A percentile compares a stretch with the other conserved stretches of the same genome.
Evolutionary conservation across 225 moss, liverwort and hornwort species (phyloP).

Genomic region (Sphagnum contortum): DNA sequence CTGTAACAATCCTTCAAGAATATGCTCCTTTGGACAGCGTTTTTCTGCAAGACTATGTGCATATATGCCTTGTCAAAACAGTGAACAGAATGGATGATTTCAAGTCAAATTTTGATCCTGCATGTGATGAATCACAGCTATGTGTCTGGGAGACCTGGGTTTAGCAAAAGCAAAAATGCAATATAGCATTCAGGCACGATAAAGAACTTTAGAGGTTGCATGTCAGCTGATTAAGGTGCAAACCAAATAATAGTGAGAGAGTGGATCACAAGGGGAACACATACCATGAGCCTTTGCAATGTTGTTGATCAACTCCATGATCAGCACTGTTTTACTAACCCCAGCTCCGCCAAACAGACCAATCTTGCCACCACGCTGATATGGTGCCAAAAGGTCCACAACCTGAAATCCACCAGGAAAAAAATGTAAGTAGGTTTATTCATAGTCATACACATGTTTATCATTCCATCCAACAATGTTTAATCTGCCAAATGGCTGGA

Average conservation of each 20-base stretch:
- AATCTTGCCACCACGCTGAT: slow-evolving; percentile 59
- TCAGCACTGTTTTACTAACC: slow-evolving; percentile 55
- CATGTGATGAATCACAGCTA: too few species aligned
- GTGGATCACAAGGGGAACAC: background rate
- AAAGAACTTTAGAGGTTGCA: background rate
- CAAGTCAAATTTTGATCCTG: too few species aligned
- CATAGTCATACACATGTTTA: background rate
- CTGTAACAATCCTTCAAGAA: too few species aligned
- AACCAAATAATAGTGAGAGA: too few species aligned
- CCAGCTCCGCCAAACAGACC: slow-evolving; percentile 59
- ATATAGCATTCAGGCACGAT: background rate
- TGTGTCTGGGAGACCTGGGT: background rate
- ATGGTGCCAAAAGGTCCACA: slow-evolving; percentile 51
- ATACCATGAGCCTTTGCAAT: slow-evolving; percentile 59
- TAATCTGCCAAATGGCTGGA: too few species aligned
- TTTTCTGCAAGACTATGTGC: too few species aligned
- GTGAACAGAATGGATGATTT: too few species aligned
- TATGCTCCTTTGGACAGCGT: too few species aligned
- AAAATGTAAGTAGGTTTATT: background rate
- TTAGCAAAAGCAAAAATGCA: background rate
- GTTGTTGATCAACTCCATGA: slow-evolving; percentile 63
- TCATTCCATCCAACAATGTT: too few species aligned
- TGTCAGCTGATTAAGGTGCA: too few species aligned
- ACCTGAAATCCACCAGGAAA: slow-evolving; percentile 12
- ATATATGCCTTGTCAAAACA: too few species aligned